These are phyloP conservation scores for Orbilia oligospora DNA, from an alignment of 2,329 filamentous ascomycete genomes.

Conservation along the genomic window DNA sequence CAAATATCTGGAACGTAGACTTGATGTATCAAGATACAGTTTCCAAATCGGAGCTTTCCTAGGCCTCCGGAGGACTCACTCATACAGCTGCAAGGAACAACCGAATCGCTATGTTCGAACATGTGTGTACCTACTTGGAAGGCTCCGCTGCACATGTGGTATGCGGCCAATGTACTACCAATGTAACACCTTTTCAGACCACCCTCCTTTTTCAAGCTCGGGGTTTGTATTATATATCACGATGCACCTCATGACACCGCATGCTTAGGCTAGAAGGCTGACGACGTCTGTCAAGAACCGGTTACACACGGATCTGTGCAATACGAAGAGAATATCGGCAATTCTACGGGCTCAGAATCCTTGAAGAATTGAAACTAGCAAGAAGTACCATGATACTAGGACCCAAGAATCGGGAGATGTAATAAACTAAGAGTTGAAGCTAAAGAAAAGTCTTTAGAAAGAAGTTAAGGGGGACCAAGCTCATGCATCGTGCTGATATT, in stretches of 20 bases:
- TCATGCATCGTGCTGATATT: conserved; percentile 11
- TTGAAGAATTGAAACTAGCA: conserved; percentile 27
- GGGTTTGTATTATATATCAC: conserved; percentile 5
- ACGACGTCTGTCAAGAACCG: conserved; percentile 21
- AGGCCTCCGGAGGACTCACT: conserved; percentile 43
- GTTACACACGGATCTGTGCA: conserved; percentile 41
- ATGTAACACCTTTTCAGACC: conserved; percentile 23
- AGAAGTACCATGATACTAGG: conserved; percentile 18
- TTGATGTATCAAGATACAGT: conserved; percentile 1
- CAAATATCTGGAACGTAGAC: conserved; percentile 15
- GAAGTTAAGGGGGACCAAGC: conserved; percentile 32
- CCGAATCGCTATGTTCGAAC: conserved; percentile 48
- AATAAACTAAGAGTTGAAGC: conserved; percentile 9
- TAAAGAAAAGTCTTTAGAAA: conserved; percentile 7
- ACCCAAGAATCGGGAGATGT: conserved; percentile 30
- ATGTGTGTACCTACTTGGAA: conserved; percentile 18
- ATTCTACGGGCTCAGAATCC: conserved; percentile 40
- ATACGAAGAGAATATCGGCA: conserved; percentile 31
- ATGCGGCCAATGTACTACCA: conserved; percentile 14
- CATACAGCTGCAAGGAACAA: conserved; percentile 59
- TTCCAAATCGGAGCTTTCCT: conserved; percentile 47
- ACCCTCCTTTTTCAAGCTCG: conserved; percentile 18
- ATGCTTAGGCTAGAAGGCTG: conserved; percentile 25
- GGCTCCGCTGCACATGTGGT: conserved; percentile 39
- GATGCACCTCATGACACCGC: conserved; percentile 37